phyloP scores from a whole-genome alignment of 345 rosid genomes.

The Stellera chamaejasme region DNA sequence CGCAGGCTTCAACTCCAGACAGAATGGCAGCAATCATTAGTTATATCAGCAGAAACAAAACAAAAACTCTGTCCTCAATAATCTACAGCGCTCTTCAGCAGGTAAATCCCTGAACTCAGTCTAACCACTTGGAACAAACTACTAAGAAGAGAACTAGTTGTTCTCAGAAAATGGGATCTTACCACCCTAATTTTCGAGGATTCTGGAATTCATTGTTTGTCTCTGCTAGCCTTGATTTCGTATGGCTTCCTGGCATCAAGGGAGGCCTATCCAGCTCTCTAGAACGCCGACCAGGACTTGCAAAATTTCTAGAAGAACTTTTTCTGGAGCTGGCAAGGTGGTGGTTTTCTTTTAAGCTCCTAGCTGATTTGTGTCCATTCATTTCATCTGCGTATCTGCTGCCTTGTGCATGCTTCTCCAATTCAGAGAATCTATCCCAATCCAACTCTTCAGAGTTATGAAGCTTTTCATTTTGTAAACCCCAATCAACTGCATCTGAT shows the following conservation, averaged over 20 bases:
- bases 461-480: slow-evolving; percentile 42
- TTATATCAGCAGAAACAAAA: no score
- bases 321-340: slow-evolving; percentile 38
- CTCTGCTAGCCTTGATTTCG: slow-evolving; percentile 57
- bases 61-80: no score
- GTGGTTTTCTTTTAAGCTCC: slow-evolving; percentile 52
- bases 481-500: slow-evolving; percentile 83
- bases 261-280: slow-evolving; percentile 51
- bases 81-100: no score
- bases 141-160: not conserved
- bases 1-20: no score
- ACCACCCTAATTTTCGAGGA: slow-evolving; percentile 61
- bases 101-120: no score
- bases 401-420: slow-evolving; percentile 31
- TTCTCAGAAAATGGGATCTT: slow-evolving; percentile 5
- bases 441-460: slow-evolving; percentile 38
- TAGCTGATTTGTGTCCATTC: slow-evolving; percentile 50
- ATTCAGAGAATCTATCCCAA: slow-evolving; percentile 46
- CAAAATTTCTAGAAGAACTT: slow-evolving; percentile 39
- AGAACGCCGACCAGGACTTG: slow-evolving; percentile 39
- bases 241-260: slow-evolving; percentile 33
- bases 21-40: no score
- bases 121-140: no score
- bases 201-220: slow-evolving; percentile 37
- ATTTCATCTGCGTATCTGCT: slow-evolving; percentile 52